phyloP scores from a whole-genome alignment of 1,284 basidiomycete species.

The Ustilago bromivora region DNA sequence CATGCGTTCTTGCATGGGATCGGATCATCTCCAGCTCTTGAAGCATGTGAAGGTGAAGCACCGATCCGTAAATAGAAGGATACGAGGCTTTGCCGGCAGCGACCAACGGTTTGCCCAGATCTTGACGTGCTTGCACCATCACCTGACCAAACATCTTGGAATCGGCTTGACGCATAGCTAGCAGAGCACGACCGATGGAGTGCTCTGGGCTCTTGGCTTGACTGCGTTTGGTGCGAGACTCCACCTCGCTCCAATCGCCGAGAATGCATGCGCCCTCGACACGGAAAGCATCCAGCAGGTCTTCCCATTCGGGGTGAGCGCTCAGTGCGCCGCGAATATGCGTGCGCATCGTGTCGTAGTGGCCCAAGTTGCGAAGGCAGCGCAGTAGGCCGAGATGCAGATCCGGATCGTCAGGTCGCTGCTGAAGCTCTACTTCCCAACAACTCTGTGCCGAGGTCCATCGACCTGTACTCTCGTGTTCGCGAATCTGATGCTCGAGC shows the following conservation, averaged over 20 bases:
- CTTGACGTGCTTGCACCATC: slow-evolving; percentile 78
- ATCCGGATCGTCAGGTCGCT: slow-evolving; percentile 86
- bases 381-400: slow-evolving; percentile 90
- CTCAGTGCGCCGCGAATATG: slow-evolving; percentile 93
- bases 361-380: slow-evolving; percentile 93
- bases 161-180: slow-evolving; percentile 79
- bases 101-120: slow-evolving; percentile 83
- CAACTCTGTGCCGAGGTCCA: slow-evolving; percentile 99
- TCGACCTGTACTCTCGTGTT: slow-evolving; percentile 95
- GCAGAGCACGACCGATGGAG: slow-evolving; percentile 83
- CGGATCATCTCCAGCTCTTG: slow-evolving; percentile 85
- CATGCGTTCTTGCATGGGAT: slow-evolving; percentile 23
- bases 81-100: slow-evolving; percentile 82
- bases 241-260: slow-evolving; percentile 82
- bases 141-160: slow-evolving; percentile 64
- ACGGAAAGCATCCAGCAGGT: slow-evolving; percentile 83
- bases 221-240: slow-evolving; percentile 69
- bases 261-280: slow-evolving; percentile 96
- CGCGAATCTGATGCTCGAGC: slow-evolving; percentile 94
- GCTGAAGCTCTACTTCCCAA: slow-evolving; percentile 97
- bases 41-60: slow-evolving; percentile 86
- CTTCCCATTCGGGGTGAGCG: slow-evolving; percentile 85
- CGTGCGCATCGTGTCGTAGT: slow-evolving; percentile 95
- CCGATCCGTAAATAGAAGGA: slow-evolving; percentile 85
- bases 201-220: slow-evolving; percentile 76